phyloP scores from a whole-genome alignment of 345 rosid genomes.

The Arabis hirsuta region DNA sequence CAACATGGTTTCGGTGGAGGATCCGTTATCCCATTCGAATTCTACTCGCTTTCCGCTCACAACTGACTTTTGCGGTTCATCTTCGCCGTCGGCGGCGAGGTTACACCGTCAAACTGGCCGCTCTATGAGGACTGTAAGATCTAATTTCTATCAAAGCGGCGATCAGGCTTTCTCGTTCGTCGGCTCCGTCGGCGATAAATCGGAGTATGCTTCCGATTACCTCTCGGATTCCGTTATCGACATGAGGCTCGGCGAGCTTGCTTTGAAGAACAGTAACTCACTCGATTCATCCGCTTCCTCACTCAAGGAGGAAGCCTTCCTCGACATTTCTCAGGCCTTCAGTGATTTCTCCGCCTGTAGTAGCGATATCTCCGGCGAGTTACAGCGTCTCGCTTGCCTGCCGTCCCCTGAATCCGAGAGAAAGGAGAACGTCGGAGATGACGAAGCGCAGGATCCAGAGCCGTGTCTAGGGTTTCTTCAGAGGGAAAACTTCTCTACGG shows the following conservation, averaged over 20 bases:
- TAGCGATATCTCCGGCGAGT: slow-evolving; percentile 94
- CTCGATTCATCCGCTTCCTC: slow-evolving; percentile 47
- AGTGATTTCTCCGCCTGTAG: slow-evolving; percentile 86
- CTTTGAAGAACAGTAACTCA: slow-evolving; percentile 48
- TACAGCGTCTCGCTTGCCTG: slow-evolving; percentile 81
- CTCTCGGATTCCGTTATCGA: slow-evolving; percentile 83
- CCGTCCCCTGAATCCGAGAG: slow-evolving; percentile 52
- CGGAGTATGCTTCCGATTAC: slow-evolving; percentile 69
- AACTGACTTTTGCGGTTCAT: slow-evolving; percentile 46
- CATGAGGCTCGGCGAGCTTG: slow-evolving; percentile 89
- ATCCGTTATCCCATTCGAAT: slow-evolving; percentile 56
- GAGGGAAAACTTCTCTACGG: slow-evolving; percentile 86
- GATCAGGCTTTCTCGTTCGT: slow-evolving; percentile 53
- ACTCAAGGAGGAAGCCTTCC: slow-evolving; percentile 53
- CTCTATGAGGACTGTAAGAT: slow-evolving; percentile 91
- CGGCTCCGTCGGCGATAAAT: slow-evolving; percentile 46
- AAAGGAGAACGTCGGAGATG: slow-evolving; percentile 29
- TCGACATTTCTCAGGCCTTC: slow-evolving; percentile 80
- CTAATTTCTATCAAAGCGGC: slow-evolving; percentile 59
- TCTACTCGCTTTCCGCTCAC: slow-evolving; percentile 68
- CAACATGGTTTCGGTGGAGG: slow-evolving; percentile 76
- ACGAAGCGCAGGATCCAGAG: slow-evolving; percentile 36
- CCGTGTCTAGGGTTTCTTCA: slow-evolving; percentile 84
- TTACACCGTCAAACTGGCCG: slow-evolving; percentile 69
- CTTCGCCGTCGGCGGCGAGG: slow-evolving; percentile 50